Evolutionary conservation across 2,329 filamentous ascomycete genomes (phyloP), one percentile per base, ranked within the genome.

Genomic region (Trichoderma sp.): DNA sequence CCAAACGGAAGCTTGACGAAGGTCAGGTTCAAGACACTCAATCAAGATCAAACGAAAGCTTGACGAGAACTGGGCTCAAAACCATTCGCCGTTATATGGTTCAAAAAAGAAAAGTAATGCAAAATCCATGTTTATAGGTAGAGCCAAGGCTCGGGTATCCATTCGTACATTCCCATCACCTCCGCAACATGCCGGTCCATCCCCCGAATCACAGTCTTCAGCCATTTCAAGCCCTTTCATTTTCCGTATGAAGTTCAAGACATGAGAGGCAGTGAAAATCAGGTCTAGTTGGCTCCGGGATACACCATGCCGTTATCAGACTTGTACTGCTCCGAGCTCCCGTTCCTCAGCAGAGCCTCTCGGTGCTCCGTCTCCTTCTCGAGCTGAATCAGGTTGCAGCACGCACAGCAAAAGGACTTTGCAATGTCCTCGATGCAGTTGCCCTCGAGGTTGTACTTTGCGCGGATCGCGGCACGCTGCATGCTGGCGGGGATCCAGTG

Each of bases 291-390:
- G 28, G 47, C 21, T 43, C 30, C 55, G 12, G 64, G 64, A 57
- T 69, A 70, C 15, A 63, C 41, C 69, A 71, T 71, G 14, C 67
- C 59, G 12, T 44, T 65, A 43, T 71, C 70, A 26, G 68, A 15
- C 64, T 68, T 62, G 52, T 71, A 71, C 67, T 67, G 69, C 62
- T 70, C 63, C 56, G 68, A 64, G 15, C 55, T 41, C 41, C 65
- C 66, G 21, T 39, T 61, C 10, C 41, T 63, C 39, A 69, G 39
- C 44, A 71, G 68, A 15, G 69, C 61, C 69, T 78, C 78, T 15
- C 75, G 78, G 66, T 77, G 69, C 57, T 73, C 74, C 2, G 76
- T 75, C 73, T 83, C 81, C 78, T 82, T 83, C 45, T 82, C 80
- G 67, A 76, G 71, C 78, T 83, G 81, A 59, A 80, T 74, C 26